phyloP scores from a whole-genome alignment of 176 grass and related monocot genomes.

The Zizania latifolia region DNA sequence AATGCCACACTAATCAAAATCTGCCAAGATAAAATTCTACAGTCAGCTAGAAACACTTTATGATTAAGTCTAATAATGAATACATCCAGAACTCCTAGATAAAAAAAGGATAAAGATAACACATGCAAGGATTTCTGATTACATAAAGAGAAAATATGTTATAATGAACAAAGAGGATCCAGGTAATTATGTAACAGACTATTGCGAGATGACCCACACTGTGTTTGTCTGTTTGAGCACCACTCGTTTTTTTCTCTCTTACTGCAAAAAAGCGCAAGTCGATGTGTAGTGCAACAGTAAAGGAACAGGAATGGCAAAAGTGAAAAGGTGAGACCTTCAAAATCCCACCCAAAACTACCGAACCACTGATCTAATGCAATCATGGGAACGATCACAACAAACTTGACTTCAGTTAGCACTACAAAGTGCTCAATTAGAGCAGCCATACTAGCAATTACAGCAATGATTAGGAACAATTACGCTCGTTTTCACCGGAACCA shows the following conservation, averaged over 20 bases:
- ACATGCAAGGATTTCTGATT: neutral
- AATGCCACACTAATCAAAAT: conserved; percentile 29
- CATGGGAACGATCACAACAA: neutral
- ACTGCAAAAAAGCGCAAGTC: neutral
- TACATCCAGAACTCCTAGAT: neutral
- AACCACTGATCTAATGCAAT: neutral
- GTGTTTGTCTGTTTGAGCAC: neutral
- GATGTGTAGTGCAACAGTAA: neutral
- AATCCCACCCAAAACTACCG: neutral
- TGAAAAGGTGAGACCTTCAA: neutral
- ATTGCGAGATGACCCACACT: neutral
- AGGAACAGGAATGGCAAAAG: neutral
- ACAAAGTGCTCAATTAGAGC: neutral
- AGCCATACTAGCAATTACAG: neutral
- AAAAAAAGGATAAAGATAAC: neutral
- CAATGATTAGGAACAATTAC: neutral
- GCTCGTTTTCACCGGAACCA: neutral
- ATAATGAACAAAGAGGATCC: neutral
- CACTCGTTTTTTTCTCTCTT: neutral
- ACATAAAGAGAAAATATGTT: neutral
- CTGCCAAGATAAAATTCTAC: conserved; percentile 12
- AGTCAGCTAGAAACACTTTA: conserved; percentile 10
- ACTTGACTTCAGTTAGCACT: neutral
- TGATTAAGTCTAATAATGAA: neutral
- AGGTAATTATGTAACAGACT: neutral